Conservation (phyloP, 2,329 filamentous ascomycete genomes). For the Sordariomycetes sp. region DNA sequence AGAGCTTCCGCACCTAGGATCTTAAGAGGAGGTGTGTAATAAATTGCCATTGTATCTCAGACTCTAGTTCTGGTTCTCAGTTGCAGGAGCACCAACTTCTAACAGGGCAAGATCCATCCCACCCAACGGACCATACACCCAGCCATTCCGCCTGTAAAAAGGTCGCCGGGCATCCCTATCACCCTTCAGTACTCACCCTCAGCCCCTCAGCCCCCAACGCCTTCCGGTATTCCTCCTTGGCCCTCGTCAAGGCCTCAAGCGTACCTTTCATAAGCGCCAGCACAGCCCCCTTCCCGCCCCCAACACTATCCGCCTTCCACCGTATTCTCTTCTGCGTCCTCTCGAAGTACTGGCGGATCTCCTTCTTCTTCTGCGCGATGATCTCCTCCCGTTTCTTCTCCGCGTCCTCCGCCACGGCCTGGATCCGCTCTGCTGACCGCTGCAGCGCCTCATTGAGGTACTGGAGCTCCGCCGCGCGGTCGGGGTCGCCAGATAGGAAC, state of each 20-base stretch:
- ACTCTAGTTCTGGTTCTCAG: no score
- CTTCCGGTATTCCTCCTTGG: conserved; percentile 59
- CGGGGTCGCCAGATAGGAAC: conserved; percentile 79
- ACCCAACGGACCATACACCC: neutral
- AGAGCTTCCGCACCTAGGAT: no score
- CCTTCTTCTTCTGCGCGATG: conserved; percentile 55
- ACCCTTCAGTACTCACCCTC: conserved; percentile 31
- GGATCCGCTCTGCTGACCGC: conserved; percentile 67
- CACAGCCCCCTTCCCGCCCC: conserved; percentile 68
- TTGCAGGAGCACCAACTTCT: no score
- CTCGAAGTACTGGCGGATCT: conserved; percentile 60
- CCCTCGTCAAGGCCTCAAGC: conserved; percentile 57
- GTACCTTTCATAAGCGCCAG: conserved; percentile 67
- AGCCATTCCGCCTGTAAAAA: neutral
- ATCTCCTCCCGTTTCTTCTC: conserved; percentile 61
- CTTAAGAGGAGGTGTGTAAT: no score
- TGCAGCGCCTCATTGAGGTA: conserved; percentile 75
- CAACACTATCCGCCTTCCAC: conserved; percentile 56
- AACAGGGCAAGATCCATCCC: no score
- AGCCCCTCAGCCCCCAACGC: conserved; percentile 56
- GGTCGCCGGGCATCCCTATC: neutral
- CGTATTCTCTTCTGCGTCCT: conserved; percentile 64
- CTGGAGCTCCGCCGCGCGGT: conserved; percentile 68
- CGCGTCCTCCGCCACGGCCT: conserved; percentile 68
- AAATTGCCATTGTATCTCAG: no score